phyloP scores from a whole-genome alignment of 1,284 basidiomycete species.

The Gymnopus androsaceus region DNA sequence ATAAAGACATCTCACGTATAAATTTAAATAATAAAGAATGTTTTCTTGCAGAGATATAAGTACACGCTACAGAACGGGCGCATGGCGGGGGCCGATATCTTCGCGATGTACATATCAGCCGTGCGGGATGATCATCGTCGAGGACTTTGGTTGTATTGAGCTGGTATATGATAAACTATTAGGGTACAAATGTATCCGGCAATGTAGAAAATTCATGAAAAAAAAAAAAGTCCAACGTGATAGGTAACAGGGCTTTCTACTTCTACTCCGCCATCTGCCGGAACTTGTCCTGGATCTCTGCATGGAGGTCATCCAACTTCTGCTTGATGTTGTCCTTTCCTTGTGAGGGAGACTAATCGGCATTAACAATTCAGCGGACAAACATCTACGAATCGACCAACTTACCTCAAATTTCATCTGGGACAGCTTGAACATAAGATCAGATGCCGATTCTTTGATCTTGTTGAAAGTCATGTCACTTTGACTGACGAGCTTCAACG shows the following conservation, averaged over 20 bases:
- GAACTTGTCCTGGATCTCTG: constrained; percentile 89
- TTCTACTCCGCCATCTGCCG: constrained; percentile 78
- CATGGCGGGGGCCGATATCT: too few species aligned
- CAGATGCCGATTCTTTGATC: constrained; percentile 86
- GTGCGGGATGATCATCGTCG: too few species aligned
- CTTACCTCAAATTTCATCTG: constrained; percentile 98
- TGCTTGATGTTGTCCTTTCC: constrained; percentile 79
- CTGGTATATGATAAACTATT: constrained; percentile 2
- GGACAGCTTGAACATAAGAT: constrained; percentile 93
- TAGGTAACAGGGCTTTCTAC: too few species aligned
- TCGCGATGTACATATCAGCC: too few species aligned
- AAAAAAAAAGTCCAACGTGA: too few species aligned
- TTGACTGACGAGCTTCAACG: constrained; percentile 82
- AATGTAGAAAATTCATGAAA: constrained; percentile 6
- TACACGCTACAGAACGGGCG: too few species aligned
- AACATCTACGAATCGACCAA: constrained; percentile 16
- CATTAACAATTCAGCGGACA: constrained; percentile 20
- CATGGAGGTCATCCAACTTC: constrained; percentile 78
- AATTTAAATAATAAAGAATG: too few species aligned
- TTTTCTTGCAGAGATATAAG: too few species aligned
- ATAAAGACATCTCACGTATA: too few species aligned
- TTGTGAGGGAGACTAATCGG: constrained; percentile 75
- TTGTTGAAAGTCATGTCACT: constrained; percentile 91
- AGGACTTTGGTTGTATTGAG: too few species aligned
- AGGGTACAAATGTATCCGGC: constrained; percentile 17